These are phyloP conservation scores for Phytophthora pseudosyringae DNA, from an alignment of 352 stramenopile genomes.

Conservation along the genomic window DNA sequence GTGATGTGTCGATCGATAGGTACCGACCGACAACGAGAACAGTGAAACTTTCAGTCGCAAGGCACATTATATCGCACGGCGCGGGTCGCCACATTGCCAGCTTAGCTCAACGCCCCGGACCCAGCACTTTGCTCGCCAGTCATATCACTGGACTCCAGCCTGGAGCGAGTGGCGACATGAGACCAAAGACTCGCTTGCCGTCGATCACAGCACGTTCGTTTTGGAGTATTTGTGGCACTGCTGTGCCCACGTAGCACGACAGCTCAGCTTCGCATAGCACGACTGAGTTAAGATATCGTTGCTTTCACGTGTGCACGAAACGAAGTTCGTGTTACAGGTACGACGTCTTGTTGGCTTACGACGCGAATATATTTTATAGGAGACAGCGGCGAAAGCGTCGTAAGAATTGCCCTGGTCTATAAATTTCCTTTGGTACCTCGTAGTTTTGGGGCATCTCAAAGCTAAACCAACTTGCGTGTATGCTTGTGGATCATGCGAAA, in stretches of 20 bases:
- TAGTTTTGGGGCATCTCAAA: too few species aligned
- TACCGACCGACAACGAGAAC: too few species aligned
- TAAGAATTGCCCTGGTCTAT: not conserved
- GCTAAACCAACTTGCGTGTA: too few species aligned
- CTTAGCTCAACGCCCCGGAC: not conserved
- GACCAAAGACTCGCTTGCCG: slow-evolving; percentile 9
- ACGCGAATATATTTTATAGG: slow-evolving; percentile 2
- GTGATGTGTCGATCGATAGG: too few species aligned
- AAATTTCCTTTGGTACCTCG: not conserved
- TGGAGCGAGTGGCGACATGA: slow-evolving; percentile 13
- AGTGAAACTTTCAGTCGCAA: not conserved
- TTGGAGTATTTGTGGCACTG: too few species aligned
- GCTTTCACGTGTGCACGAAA: not conserved
- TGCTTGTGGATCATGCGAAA: too few species aligned
- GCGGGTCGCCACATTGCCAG: not conserved
- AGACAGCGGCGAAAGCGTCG: not conserved
- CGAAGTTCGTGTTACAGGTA: not conserved
- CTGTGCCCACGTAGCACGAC: not conserved
- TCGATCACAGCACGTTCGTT: too few species aligned
- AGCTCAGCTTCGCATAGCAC: not conserved
- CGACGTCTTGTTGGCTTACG: not conserved
- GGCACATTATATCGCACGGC: slow-evolving; percentile 10
- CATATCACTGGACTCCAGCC: not conserved
- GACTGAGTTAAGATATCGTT: slow-evolving; percentile 3
- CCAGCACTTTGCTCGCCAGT: not conserved